A percentile compares a stretch with the other conserved stretches of the same genome.
Conservation (phyloP, 352 stramenopile genomes). For the Phytophthora multivora region DNA sequence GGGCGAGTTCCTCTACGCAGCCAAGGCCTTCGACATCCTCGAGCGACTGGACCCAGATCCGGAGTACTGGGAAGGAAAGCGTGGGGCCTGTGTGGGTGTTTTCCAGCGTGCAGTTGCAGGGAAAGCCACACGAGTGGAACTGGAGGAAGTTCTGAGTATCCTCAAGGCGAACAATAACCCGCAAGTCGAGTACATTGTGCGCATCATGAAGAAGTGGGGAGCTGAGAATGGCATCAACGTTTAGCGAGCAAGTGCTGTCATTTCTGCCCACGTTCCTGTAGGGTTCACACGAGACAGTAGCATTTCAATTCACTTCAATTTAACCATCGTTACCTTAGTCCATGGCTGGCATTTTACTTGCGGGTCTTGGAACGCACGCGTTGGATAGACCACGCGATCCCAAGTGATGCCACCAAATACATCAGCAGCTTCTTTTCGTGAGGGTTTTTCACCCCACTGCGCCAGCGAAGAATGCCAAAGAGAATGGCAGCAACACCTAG, state of each 20-base stretch:
- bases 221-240: constrained; percentile 90
- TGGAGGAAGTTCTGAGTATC: constrained; percentile 92
- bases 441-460: constrained; percentile 47
- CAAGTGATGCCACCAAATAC: constrained; percentile 72
- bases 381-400: constrained; percentile 59
- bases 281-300: constrained; percentile 2
- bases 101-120: constrained; percentile 95
- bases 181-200: constrained; percentile 96
- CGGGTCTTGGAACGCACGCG: constrained; percentile 47
- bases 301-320: constrained; percentile 16
- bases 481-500: constrained; percentile 45
- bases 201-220: constrained; percentile 96
- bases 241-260: constrained; percentile 25
- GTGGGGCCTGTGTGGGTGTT: constrained; percentile 94
- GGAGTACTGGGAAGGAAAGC: constrained; percentile 97
- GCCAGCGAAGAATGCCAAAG: constrained; percentile 52
- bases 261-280: no score
- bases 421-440: constrained; percentile 63
- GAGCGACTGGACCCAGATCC: constrained; percentile 94
- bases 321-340: constrained; percentile 10
- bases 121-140: constrained; percentile 87
- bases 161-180: constrained; percentile 95
- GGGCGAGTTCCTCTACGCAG: constrained; percentile 95
- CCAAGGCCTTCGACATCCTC: constrained; percentile 95
- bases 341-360: constrained; percentile 9